Conservation (phyloP, 208 protist genomes). For the Tritrichomonas musculus region DNA sequence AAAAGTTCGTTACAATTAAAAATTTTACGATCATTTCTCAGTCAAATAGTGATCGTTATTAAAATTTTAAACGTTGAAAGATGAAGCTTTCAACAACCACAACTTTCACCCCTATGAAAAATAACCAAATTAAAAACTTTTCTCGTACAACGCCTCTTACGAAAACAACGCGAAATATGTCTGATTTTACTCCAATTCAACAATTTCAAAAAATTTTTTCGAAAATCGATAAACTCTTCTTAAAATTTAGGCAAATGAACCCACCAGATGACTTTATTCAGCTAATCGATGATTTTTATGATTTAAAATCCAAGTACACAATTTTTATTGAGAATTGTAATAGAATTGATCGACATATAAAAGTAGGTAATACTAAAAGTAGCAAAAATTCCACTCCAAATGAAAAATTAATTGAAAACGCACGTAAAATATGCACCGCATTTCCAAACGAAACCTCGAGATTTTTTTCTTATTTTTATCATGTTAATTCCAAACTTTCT, state of each 20-base stretch:
- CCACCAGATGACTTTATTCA: neutral
- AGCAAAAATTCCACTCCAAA: too few species aligned
- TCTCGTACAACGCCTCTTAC: neutral
- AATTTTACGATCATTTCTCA: too few species aligned
- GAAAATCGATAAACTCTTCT: neutral
- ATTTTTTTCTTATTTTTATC: neutral
- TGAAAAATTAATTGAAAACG: neutral
- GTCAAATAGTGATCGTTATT: too few species aligned
- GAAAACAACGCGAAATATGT: neutral
- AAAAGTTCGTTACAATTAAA: too few species aligned
- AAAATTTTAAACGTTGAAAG: too few species aligned
- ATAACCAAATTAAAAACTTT: too few species aligned
- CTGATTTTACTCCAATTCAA: neutral
- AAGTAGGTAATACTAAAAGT: neutral
- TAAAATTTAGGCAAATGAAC: neutral
- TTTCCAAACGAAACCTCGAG: neutral
- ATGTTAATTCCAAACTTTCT: neutral
- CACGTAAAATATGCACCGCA: neutral
- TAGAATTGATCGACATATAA: neutral
- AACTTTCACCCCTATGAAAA: too few species aligned
- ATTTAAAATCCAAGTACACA: neutral
- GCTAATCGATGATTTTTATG: neutral
- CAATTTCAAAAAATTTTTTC: constrained; percentile 15
- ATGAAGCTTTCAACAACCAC: too few species aligned
- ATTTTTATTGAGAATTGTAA: neutral